Percentiles rank a stretch among this genome's conserved stretches.
These are phyloP conservation scores for Oenanthe sinensis DNA, from an alignment of 129 eudicot genomes.

Conservation along the genomic window DNA sequence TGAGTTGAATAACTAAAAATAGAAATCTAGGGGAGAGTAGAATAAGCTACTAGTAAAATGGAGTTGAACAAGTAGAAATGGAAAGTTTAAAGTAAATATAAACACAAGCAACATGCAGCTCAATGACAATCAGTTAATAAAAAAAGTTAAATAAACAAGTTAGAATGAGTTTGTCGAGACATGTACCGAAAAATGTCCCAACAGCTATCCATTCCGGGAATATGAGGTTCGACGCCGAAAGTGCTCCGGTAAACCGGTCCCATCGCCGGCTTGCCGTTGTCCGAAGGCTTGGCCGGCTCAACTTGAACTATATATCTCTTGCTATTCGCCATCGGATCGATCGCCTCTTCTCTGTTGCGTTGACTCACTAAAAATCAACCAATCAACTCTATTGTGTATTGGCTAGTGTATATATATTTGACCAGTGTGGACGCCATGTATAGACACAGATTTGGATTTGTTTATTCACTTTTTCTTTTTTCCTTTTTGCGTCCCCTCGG, in stretches of 20 bases:
- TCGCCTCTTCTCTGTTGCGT: too few relatives aligned
- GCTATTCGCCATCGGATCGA: slow-evolving; percentile 33
- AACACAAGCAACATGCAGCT: background rate
- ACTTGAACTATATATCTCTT: slow-evolving; percentile 46
- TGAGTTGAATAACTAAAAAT: background rate
- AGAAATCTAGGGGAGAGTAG: too few relatives aligned
- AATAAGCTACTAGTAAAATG: too few relatives aligned
- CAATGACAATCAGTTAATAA: too few relatives aligned
- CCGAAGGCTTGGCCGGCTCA: slow-evolving; percentile 51
- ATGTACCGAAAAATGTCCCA: slow-evolving; percentile 87
- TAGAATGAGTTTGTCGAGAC: too few relatives aligned
- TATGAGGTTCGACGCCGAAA: slow-evolving; percentile 56
- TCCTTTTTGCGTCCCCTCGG: too few relatives aligned
- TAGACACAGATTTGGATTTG: background rate
- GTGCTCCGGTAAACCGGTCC: slow-evolving; percentile 76
- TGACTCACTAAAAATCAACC: too few relatives aligned
- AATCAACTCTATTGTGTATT: too few relatives aligned
- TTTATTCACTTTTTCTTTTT: background rate
- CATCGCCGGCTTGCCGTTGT: slow-evolving; percentile 57
- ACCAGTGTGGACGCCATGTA: background rate
- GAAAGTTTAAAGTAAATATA: too few relatives aligned
- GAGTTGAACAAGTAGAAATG: background rate
- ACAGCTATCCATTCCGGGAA: slow-evolving; percentile 57
- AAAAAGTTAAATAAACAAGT: too few relatives aligned
- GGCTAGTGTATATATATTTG: background rate